Base-by-base conservation (phyloP, 2,329 filamentous ascomycete species). In the Ceratocystis ficicola region DNA sequence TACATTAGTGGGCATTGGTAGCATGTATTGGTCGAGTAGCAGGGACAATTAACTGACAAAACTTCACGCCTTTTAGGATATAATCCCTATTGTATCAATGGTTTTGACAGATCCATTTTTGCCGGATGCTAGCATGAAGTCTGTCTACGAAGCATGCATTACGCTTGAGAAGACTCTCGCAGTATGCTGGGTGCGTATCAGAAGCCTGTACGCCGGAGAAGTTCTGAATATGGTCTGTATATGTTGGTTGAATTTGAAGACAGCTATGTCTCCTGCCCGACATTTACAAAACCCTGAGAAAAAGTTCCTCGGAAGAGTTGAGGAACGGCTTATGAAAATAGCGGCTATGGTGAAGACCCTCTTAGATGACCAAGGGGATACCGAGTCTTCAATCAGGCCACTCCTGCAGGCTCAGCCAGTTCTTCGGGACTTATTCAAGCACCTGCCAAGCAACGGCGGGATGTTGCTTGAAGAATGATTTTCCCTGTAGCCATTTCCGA, bases 381-480 rank as follows among this genome's bases (percentile, higher is more conserved):
- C n/a, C 74, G 62, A 25, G 12, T 44, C 41, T 20, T 5, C 36
- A 15, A 36, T 68, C 20, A 8, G 36, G n/a, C 20, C 36, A 15
- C 17, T 67, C 10, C 5, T 65, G 7, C 44, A 65, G 7, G 25
- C 30, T 12, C 55, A 62, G 36, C 63, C 66, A 20, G 15, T 15
- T 10, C 63, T 67, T n/a, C 8, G 15, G 25, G 32, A 25, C 22
- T 52, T 67, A 63, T 48, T 65, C 57, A 44, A 63, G 50, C 15
- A 62, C 25, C n/a, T 55, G 63, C 50, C 28, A 46, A n/a, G 69
- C 67, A 69, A 83, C 82, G 64, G 83, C 79, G 59, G 86, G 84
- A 74, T 87, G 85, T 79, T 96, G 92, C 76, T 97, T 97, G 75
- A 97, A 97, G 72, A 97, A 82, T 71, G 90, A 96, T 78, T 96